phyloP scores from a whole-genome alignment of 805 yeast species.

The Schwanniomyces pseudopolymorphus region DNA sequence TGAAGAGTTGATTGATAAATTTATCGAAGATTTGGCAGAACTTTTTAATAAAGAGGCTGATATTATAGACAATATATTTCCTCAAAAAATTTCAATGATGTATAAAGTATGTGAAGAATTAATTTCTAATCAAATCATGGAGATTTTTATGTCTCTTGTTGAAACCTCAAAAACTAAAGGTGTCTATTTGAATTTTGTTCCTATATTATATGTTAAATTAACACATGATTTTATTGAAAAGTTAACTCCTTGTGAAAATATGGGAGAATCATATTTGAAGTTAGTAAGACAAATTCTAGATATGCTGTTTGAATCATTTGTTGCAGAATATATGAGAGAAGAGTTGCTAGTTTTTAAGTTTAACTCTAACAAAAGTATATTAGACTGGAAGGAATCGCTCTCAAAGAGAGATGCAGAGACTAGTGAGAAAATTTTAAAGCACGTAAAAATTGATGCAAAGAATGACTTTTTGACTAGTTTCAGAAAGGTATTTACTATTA shows the following conservation, averaged over 20 bases:
- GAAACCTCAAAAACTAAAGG: constrained; percentile 25
- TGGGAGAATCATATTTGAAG: constrained; percentile 34
- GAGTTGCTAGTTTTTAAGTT: constrained; percentile 29
- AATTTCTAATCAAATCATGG: constrained; percentile 38
- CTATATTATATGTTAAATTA: constrained; percentile 36
- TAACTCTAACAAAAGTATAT: constrained; percentile 21
- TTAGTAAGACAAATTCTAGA: constrained; percentile 39
- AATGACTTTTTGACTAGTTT: constrained; percentile 64
- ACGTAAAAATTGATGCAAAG: constrained; percentile 49
- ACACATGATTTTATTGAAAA: constrained; percentile 22
- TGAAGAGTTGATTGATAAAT: constrained; percentile 17
- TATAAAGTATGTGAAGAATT: constrained; percentile 48
- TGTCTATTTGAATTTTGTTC: constrained; percentile 37
- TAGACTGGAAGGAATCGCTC: constrained; percentile 34
- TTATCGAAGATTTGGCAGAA: constrained; percentile 28
- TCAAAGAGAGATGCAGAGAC: constrained; percentile 48
- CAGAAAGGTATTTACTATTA: constrained; percentile 55
- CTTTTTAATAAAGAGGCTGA: constrained; percentile 37
- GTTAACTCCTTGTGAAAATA: constrained; percentile 30
- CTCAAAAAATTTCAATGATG: constrained; percentile 45
- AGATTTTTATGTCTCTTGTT: constrained; percentile 26
- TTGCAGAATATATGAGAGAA: constrained; percentile 39
- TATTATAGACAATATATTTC: constrained; percentile 45
- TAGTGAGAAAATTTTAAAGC: constrained; percentile 46
- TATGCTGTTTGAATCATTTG: constrained; percentile 40